Evolutionary conservation across 805 yeast species (phyloP), one percentile per base, ranked within the genome.

Genomic region (Zygosaccharomyces bailii): DNA sequence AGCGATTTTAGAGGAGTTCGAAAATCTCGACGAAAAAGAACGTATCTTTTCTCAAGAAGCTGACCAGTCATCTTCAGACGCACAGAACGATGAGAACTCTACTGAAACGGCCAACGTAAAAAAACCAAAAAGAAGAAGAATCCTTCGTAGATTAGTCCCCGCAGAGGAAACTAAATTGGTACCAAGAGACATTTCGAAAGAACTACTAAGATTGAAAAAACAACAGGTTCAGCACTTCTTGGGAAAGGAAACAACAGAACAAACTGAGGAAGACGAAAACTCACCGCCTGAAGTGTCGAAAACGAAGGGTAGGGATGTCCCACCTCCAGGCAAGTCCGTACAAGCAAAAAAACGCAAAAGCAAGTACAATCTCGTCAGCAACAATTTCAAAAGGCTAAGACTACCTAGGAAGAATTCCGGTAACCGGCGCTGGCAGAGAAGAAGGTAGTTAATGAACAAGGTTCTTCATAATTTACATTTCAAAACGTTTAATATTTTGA

Each of bases 311-410:
- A n/a, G n/a, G n/a, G n/a, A n/a, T n/a, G n/a, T n/a, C n/a, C n/a
- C n/a, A n/a, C n/a, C n/a, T n/a, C n/a, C n/a, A n/a, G n/a, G n/a
- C n/a, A 38, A 41, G 30, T 14, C 27, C 5, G 23, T 40, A 6
- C 44, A 41, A 33, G 42, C 33, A 9, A 53, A 52, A 20, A 53
- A 54, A 33, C 51, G 56, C 34, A 54, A 51, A 16, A 63, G 55
- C 43, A 64, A 63, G 42, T 63, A 56, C 49, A 63, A 56, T 43
- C 50, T 55, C 27, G 69, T 71, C 17, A 75, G 75, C 47, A 66
- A 61, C 53, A 80, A 80, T 56, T 80, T 69, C 62, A 75, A 75
- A 52, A 63, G 80, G 45, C 63, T 75, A 41, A 79, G 77, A 57
- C 69, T 80, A 36, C 75, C 76, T 32, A 75, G 69, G 37, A 72